phyloP scores from a whole-genome alignment of 2,329 filamentous ascomycete genomes.

The Tolypocladium capitatum region DNA sequence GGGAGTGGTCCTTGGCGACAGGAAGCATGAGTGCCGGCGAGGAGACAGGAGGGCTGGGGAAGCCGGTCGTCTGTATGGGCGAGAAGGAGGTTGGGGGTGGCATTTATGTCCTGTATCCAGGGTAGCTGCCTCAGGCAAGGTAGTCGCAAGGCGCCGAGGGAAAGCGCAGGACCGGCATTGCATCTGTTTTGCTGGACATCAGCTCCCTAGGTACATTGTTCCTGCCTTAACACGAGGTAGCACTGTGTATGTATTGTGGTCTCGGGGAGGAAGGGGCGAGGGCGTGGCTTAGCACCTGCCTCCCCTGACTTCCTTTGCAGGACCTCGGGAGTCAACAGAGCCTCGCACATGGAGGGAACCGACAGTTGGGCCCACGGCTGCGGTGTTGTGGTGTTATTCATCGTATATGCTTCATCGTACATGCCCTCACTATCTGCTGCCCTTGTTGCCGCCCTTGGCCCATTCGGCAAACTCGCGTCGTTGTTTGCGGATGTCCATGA shows the following conservation, averaged over 20 bases:
- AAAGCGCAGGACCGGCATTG: not conserved
- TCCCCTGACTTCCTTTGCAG: not conserved
- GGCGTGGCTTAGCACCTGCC: not conserved
- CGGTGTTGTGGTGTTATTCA: too few relatives aligned
- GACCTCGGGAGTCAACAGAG: not conserved
- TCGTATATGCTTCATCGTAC: not conserved
- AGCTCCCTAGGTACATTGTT: not conserved
- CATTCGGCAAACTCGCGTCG: constrained; percentile 68
- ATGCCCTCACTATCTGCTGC: constrained; percentile 2
- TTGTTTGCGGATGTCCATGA: constrained; percentile 76
- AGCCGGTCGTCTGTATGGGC: too few relatives aligned
- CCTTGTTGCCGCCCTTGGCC: constrained; percentile 33
- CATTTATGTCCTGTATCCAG: too few relatives aligned
- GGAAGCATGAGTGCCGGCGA: not conserved
- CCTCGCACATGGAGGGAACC: not conserved
- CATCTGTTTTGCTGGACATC: not conserved
- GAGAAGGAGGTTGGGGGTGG: not conserved
- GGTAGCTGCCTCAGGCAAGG: not conserved
- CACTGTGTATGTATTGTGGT: not conserved
- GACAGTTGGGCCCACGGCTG: not conserved
- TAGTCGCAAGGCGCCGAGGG: not conserved
- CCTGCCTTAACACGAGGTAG: not conserved
- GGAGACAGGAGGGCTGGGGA: not conserved
- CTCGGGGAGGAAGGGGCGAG: not conserved
- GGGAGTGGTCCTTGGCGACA: not conserved